These are phyloP conservation scores for Pichiaceae sp. DNA, from an alignment of 1,139 yeast genomes.

Conservation along the genomic window DNA sequence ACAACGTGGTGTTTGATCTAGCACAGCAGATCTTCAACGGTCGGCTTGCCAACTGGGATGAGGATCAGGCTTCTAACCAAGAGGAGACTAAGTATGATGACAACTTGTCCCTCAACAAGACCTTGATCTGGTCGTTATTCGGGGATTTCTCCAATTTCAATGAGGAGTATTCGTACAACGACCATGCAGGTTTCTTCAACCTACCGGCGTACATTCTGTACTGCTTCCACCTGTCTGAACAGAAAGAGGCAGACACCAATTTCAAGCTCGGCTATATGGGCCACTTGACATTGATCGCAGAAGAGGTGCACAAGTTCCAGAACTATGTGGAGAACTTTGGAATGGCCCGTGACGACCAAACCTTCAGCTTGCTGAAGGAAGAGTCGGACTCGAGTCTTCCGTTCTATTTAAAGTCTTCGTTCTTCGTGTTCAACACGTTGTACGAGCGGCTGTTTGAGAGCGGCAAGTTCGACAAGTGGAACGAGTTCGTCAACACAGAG, in stretches of 20 bases:
- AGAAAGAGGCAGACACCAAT: slow-evolving; percentile 38
- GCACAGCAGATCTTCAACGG: slow-evolving; percentile 96
- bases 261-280: slow-evolving; percentile 95
- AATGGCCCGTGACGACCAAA: slow-evolving; percentile 22
- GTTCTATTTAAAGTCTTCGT: slow-evolving; percentile 22
- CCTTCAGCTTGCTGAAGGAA: slow-evolving; percentile 21
- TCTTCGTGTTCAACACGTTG: slow-evolving; percentile 22
- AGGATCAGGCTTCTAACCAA: slow-evolving; percentile 23
- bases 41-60: slow-evolving; percentile 25
- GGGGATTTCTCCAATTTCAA: slow-evolving; percentile 19
- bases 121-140: slow-evolving; percentile 25
- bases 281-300: slow-evolving; percentile 88
- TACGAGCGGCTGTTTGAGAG: slow-evolving; percentile 25
- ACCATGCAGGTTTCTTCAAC: slow-evolving; percentile 24
- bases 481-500: slow-evolving; percentile 70
- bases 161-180: slow-evolving; percentile 10
- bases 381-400: slow-evolving; percentile 18
- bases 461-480: slow-evolving; percentile 44
- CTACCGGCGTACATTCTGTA: slow-evolving; percentile 22
- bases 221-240: slow-evolving; percentile 63
- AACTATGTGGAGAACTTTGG: slow-evolving; percentile 26
- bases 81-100: slow-evolving; percentile 25
- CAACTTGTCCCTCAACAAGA: slow-evolving; percentile 22
- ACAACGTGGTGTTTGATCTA: slow-evolving; percentile 95
- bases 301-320: slow-evolving; percentile 88